A percentile compares a stretch with the other conserved stretches of the same genome.
Evolutionary conservation across 768 basidiomycete genomes (phyloP).

Genomic region (Mycena crocata): DNA sequence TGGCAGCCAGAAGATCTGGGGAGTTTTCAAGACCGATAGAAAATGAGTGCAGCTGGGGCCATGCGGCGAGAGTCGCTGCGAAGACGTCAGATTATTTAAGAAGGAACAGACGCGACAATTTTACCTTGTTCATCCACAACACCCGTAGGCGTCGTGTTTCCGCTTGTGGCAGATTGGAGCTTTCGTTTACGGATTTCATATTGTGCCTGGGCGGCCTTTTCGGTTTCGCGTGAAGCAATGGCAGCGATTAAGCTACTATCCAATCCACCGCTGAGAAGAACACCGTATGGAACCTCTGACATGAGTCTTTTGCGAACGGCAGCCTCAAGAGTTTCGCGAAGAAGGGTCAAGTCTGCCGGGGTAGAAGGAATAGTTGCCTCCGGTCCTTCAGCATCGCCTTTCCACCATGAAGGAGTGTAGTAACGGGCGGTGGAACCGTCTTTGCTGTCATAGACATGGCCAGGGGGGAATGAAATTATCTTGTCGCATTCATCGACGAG

Average conservation of each 20-base stretch:
- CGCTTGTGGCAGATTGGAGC: slow-evolving; percentile 63
- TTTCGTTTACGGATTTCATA: slow-evolving; percentile 75
- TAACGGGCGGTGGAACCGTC: slow-evolving; percentile 85
- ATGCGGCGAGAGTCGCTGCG: slow-evolving; percentile 80
- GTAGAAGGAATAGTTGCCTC: slow-evolving; percentile 68
- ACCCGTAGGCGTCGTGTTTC: slow-evolving; percentile 65
- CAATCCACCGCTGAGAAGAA: slow-evolving; percentile 93
- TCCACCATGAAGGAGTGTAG: slow-evolving; percentile 91
- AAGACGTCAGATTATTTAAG: slow-evolving; percentile 21
- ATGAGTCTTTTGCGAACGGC: slow-evolving; percentile 96
- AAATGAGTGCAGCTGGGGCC: slow-evolving; percentile 98
- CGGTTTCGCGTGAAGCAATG: slow-evolving; percentile 95
- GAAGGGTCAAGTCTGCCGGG: slow-evolving; percentile 69
- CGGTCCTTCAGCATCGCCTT: slow-evolving; percentile 76
- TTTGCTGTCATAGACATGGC: slow-evolving; percentile 92
- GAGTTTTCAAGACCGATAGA: slow-evolving; percentile 95
- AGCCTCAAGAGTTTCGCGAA: slow-evolving; percentile 88
- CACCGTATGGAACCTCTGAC: slow-evolving; percentile 99
- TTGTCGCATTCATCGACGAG: slow-evolving; percentile 93
- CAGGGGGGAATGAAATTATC: slow-evolving; percentile 96
- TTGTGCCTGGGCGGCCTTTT: slow-evolving; percentile 87
- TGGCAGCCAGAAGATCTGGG: slow-evolving; percentile 93
- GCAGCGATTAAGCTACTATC: slow-evolving; percentile 97
- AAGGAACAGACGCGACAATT: slow-evolving; percentile 21
- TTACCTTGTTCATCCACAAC: slow-evolving; percentile 67